phyloP scores from a whole-genome alignment of 106 monocot species.

The Phalaenopsis equestris region DNA sequence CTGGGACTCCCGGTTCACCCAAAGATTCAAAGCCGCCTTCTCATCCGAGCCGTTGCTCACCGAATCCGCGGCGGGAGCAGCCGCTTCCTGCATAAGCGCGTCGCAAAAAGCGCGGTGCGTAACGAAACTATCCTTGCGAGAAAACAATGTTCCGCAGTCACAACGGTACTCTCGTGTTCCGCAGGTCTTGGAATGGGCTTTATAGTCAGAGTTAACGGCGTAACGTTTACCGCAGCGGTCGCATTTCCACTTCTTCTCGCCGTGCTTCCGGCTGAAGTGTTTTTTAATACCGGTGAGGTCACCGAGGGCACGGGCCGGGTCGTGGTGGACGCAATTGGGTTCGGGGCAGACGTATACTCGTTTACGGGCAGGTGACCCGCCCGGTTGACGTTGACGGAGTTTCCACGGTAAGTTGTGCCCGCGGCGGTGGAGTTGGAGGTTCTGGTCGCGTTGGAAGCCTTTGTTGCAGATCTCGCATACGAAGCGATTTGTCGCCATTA shows the following conservation, averaged over 20 bases:
- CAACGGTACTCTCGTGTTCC: slow-evolving; percentile 10
- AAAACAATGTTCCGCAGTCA: slow-evolving; percentile 7
- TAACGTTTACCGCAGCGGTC: slow-evolving; percentile 21
- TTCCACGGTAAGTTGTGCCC: slow-evolving; percentile 11
- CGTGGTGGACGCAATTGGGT: slow-evolving; percentile 75
- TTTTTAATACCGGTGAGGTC: slow-evolving; percentile 81
- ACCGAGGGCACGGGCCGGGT: slow-evolving; percentile 67
- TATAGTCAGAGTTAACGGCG: slow-evolving; percentile 5
- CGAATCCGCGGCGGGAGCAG: not conserved
- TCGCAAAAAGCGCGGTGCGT: slow-evolving; percentile 86
- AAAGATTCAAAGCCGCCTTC: not conserved
- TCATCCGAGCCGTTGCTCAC: slow-evolving; percentile 1
- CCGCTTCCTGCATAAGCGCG: slow-evolving; percentile 49
- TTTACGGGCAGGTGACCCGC: slow-evolving; percentile 1
- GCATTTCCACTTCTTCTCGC: slow-evolving; percentile 86
- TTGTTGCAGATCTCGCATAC: slow-evolving; percentile 13
- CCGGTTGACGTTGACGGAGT: not conserved
- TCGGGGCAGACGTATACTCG: slow-evolving; percentile 51
- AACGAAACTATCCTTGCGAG: slow-evolving; percentile 80
- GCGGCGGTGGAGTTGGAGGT: slow-evolving; percentile 11
- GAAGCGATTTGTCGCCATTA: slow-evolving; percentile 12
- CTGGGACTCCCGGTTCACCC: not conserved
- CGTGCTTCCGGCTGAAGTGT: slow-evolving; percentile 75
- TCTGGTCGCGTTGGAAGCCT: slow-evolving; percentile 8
- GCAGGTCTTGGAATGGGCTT: slow-evolving; percentile 11